phyloP scores from a whole-genome alignment of 2,329 filamentous ascomycete species.

The Colletotrichum sp. region DNA sequence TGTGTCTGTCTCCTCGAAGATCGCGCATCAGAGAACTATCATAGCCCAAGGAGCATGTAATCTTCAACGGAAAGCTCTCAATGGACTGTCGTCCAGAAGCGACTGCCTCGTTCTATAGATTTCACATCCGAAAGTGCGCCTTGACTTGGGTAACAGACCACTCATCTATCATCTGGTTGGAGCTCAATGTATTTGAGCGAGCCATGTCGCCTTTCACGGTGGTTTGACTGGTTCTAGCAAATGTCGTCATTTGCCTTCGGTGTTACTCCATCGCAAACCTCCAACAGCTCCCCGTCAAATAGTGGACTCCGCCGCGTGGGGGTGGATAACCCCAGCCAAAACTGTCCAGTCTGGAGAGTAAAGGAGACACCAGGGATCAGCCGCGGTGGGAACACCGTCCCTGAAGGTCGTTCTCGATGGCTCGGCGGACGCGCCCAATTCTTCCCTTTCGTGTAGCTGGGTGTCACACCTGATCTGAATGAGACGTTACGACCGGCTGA shows the following conservation, averaged over 20 bases:
- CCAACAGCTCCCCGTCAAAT: background rate
- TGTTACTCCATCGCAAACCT: slow-evolving; percentile 4
- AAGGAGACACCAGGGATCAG: background rate
- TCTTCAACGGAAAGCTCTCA: background rate
- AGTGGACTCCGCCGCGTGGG: slow-evolving; percentile 1
- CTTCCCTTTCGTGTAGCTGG: background rate
- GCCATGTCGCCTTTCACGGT: background rate
- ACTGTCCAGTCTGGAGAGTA: background rate
- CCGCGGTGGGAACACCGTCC: background rate
- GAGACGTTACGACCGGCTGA: background rate
- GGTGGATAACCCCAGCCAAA: background rate
- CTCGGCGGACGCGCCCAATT: background rate
- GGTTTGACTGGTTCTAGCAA: background rate
- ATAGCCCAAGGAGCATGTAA: background rate
- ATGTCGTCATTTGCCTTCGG: slow-evolving; percentile 19
- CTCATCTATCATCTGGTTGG: background rate
- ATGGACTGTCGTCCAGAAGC: background rate
- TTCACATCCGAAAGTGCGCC: background rate
- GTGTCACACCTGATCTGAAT: background rate
- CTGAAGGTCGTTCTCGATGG: background rate
- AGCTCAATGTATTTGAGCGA: background rate
- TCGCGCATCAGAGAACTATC: background rate
- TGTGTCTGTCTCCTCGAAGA: background rate
- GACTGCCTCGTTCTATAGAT: background rate
- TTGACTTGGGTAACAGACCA: background rate